A percentile compares a stretch with the other conserved stretches of the same genome.
Conservation (phyloP, 148 eudicot genomes). For the Polygonum aviculare region DNA sequence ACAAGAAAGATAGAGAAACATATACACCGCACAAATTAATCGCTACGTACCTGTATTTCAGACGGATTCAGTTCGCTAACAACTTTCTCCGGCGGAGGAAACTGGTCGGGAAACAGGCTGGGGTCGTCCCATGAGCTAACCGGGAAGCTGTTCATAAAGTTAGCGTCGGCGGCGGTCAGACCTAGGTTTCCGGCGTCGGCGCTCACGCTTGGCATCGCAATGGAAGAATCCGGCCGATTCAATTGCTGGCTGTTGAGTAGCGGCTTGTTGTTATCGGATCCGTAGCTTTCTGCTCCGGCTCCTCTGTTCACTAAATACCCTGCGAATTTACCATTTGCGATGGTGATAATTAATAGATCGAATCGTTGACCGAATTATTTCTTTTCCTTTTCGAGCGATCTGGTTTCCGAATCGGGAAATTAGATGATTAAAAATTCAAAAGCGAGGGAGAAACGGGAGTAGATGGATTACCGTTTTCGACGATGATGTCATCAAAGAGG, state of each 20-base stretch:
- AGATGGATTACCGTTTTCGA: slow-evolving; percentile 42
- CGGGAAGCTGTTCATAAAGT: neutral
- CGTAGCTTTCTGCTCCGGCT: neutral
- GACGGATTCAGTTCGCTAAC: slow-evolving; percentile 5
- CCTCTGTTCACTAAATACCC: slow-evolving; percentile 5
- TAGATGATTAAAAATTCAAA: neutral
- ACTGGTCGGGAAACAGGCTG: neutral
- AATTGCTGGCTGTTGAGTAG: neutral
- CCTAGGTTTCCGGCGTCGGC: neutral
- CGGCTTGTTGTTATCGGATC: slow-evolving; percentile 2
- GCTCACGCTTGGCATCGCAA: neutral
- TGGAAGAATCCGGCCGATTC: neutral
- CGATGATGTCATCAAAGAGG: slow-evolving; percentile 43
- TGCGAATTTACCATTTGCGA: neutral
- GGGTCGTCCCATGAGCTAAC: slow-evolving; percentile 9
- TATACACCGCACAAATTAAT: neutral
- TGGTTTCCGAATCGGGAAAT: slow-evolving; percentile 3
- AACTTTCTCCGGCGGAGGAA: neutral
- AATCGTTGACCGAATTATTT: neutral
- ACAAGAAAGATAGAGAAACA: neutral
- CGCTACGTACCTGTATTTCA: slow-evolving; percentile 4
- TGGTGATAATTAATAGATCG: neutral
- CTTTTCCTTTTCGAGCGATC: neutral
- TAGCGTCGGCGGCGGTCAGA: neutral
- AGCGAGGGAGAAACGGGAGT: neutral